A percentile compares a stretch with the other conserved stretches of the same genome.
These are phyloP conservation scores for Candida vartiovaarae DNA, from an alignment of 805 yeast genomes.

Conservation along the genomic window DNA sequence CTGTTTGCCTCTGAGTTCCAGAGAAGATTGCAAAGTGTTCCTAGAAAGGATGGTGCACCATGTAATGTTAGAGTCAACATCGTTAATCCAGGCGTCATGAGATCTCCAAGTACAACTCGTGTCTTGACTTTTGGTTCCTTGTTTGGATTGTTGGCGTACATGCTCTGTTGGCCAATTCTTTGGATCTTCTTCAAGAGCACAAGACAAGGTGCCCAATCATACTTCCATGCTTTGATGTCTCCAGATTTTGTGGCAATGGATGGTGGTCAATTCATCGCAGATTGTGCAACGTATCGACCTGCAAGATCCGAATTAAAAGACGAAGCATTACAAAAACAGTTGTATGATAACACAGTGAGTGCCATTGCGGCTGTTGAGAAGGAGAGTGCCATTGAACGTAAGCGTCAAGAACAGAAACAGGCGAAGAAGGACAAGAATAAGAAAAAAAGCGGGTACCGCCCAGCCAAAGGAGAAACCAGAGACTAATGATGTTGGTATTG, in stretches of 20 bases:
- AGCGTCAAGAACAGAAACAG: slow-evolving; percentile 24
- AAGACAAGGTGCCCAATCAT: slow-evolving; percentile 71
- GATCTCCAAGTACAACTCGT: slow-evolving; percentile 81
- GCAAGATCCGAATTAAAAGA: slow-evolving; percentile 62
- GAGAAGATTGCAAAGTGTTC: slow-evolving; percentile 47
- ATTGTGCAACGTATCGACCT: slow-evolving; percentile 51
- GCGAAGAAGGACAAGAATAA: slow-evolving; percentile 1
- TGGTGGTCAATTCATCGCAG: slow-evolving; percentile 69
- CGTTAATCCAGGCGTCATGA: slow-evolving; percentile 89
- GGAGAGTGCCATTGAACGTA: slow-evolving; percentile 62
- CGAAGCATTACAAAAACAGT: slow-evolving; percentile 46
- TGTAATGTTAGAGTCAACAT: slow-evolving; percentile 62
- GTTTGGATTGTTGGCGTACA: slow-evolving; percentile 52
- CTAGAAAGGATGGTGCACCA: slow-evolving; percentile 66
- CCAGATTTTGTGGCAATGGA: slow-evolving; percentile 58
- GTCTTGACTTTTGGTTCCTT: slow-evolving; percentile 71
- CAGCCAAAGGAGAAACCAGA: too few species aligned
- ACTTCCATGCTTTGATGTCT: slow-evolving; percentile 59
- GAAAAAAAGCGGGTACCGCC: not conserved
- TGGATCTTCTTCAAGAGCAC: slow-evolving; percentile 77
- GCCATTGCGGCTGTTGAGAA: slow-evolving; percentile 58
- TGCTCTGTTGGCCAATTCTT: slow-evolving; percentile 72
- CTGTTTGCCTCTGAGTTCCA: slow-evolving; percentile 79
- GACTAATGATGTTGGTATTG: slow-evolving; percentile 1
- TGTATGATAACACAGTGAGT: slow-evolving; percentile 56